Conservation (phyloP, 805 yeast species). For the Lachancea quebecensis region DNA sequence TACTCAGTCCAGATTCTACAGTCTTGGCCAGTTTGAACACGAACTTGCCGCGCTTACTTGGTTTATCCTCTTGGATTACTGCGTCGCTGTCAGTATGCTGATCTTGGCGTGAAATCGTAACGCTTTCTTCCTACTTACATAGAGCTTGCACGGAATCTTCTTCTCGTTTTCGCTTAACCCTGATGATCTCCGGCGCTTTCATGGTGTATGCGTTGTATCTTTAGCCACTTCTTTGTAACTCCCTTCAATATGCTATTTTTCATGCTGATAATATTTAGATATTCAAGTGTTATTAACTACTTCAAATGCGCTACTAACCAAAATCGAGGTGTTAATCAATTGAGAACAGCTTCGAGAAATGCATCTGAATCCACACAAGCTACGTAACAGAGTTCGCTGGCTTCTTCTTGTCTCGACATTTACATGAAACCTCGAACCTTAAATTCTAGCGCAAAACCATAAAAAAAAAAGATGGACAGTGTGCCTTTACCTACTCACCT, state of each 20-base stretch:
- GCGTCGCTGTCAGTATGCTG: background rate
- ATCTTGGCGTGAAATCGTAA: background rate
- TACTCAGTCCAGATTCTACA: slow-evolving; percentile 31
- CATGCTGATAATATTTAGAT: background rate
- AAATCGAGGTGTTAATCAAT: too few relatives aligned
- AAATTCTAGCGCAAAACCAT: too few relatives aligned
- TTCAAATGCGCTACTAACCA: too few relatives aligned
- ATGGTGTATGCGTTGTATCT: background rate
- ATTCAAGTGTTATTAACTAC: background rate
- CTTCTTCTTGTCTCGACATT: background rate
- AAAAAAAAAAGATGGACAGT: background rate
- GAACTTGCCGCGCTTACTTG: slow-evolving; percentile 31
- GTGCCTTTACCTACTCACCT: background rate
- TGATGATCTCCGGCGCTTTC: slow-evolving; percentile 52
- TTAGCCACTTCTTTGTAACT: background rate
- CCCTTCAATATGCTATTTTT: background rate
- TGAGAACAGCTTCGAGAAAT: too few relatives aligned
- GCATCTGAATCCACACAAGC: too few relatives aligned
- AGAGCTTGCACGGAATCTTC: slow-evolving; percentile 88
- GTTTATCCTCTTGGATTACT: slow-evolving; percentile 25
- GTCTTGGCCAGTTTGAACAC: slow-evolving; percentile 45
- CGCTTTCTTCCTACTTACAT: slow-evolving; percentile 21
- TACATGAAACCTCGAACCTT: background rate
- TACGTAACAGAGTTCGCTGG: too few relatives aligned
- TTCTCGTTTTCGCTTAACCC: slow-evolving; percentile 79